Evolutionary conservation across 2,329 filamentous ascomycete genomes (phyloP), one percentile per base, ranked within the genome.

Genomic region (Alternaria consortialis): DNA sequence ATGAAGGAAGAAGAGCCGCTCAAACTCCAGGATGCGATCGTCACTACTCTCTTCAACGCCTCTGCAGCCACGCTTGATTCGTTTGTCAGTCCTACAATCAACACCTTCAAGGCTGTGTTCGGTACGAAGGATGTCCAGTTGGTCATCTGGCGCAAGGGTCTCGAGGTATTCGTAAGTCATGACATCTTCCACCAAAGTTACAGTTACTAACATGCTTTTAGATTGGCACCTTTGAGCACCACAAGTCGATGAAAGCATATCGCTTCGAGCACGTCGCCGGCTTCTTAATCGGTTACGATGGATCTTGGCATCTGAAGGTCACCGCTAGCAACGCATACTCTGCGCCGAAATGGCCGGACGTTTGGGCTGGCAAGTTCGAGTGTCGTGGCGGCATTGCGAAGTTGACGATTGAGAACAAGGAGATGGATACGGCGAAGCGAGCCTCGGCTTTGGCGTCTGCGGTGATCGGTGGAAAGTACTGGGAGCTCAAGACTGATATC

Each of bases 121-220:
- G 56, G 66, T 2, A 65, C 63, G 27, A 52, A 48, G 20, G 53
- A 63, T 25, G 56, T 59, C 1, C 68, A 65, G 23, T 54, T 71
- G 0, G 64, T 72, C 2, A 47, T 72, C 9, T 70, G 69, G 66
- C 63, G 66, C 13, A 70, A 68, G 15, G 68, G 69, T 1, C 20
- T 60, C 1, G 66, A 70, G 8, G 66, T 66, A 43, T 60, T 72
- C 4, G 68, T 66, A 53, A 43, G 65, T 63, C n/a, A 27, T 53
- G 12, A 7, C 20, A 7, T 17, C 20, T 23, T 23, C 27, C 13
- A 2, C 29, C 7, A 11, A 11, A 23, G 6, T 5, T 23, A 27
- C 7, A 1, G 0, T 1, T 12, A 12, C n/a, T 60, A 1, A 63
- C 31, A 4, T 13, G 34, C 15, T 5, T 12, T 2, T 8, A 71